A percentile compares a stretch with the other conserved stretches of the same genome.
phyloP scores from a whole-genome alignment of 2,329 filamentous ascomycete genomes.

The Aspergillus pseudonomiae region DNA sequence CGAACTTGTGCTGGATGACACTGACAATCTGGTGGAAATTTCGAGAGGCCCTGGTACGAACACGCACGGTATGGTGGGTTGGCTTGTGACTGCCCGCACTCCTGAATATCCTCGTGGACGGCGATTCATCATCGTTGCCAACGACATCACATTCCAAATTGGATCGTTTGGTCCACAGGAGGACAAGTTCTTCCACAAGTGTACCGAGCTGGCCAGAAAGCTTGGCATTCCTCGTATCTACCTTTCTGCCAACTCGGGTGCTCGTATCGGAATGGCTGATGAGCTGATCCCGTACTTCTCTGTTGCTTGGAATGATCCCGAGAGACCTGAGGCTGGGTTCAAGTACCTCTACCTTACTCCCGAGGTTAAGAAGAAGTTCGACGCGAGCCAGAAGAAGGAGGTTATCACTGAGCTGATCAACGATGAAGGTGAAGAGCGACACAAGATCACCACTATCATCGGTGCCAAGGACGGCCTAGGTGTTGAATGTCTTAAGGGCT shows the following conservation, averaged over 20 bases:
- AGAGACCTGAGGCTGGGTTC: conserved; percentile 84
- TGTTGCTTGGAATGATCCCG: conserved; percentile 88
- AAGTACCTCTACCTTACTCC: conserved; percentile 95
- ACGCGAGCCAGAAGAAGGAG: conserved; percentile 71
- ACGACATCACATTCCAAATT: conserved; percentile 99
- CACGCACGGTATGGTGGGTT: conserved; percentile 96
- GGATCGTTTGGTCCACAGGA: conserved; percentile 95
- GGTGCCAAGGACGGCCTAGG: conserved; percentile 94
- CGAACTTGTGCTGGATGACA: conserved; percentile 93
- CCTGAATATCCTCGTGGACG: conserved; percentile 93
- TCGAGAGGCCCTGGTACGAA: conserved; percentile 94
- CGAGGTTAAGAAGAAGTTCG: conserved; percentile 82
- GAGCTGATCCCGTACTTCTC: conserved; percentile 97
- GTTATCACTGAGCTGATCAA: conserved; percentile 86
- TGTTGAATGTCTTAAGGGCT: conserved; percentile 95
- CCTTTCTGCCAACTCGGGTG: conserved; percentile 97
- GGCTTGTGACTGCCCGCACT: conserved; percentile 91
- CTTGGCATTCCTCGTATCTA: conserved; percentile 96
- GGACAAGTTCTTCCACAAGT: conserved; percentile 99
- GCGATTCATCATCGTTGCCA: conserved; percentile 94
- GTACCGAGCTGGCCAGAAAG: conserved; percentile 91
- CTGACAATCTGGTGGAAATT: conserved; percentile 88
- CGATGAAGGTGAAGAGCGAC: conserved; percentile 84
- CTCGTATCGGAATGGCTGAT: conserved; percentile 92
- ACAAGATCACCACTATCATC: conserved; percentile 92